Conservation (phyloP, 164 flowering plant genomes). For the Houttuynia cordata region DNA sequence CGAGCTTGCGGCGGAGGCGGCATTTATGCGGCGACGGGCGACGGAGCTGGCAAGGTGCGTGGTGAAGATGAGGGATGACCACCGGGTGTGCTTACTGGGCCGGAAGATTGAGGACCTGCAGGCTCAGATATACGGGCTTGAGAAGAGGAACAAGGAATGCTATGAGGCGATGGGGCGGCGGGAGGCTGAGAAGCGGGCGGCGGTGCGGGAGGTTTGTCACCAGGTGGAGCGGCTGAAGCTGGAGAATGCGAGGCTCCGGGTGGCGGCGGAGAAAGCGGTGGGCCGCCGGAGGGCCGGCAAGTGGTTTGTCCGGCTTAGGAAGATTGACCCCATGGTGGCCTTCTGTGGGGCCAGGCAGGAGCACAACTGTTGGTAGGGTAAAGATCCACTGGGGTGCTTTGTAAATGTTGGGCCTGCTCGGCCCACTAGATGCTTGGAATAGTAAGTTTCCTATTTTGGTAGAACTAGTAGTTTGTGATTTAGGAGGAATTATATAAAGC, state of each 20-base stretch:
- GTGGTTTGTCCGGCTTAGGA: slow-evolving; percentile 35
- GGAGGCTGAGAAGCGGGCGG: slow-evolving; percentile 14
- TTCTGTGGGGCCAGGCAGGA: slow-evolving; percentile 22
- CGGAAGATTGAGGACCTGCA: slow-evolving; percentile 57
- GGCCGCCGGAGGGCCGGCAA: background rate
- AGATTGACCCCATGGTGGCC: slow-evolving; percentile 15
- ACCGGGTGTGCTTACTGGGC: slow-evolving; percentile 36
- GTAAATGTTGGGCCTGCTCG: background rate
- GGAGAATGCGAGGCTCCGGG: slow-evolving; percentile 17
- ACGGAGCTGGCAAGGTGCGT: slow-evolving; percentile 55
- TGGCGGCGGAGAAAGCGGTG: slow-evolving; percentile 1
- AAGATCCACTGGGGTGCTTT: background rate
- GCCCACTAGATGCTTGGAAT: background rate
- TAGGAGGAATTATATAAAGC: background rate
- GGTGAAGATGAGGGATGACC: slow-evolving; percentile 58
- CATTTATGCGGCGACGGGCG: slow-evolving; percentile 50
- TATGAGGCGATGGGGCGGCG: slow-evolving; percentile 27
- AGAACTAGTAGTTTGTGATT: background rate
- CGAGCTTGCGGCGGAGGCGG: slow-evolving; percentile 33
- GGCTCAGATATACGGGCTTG: slow-evolving; percentile 46
- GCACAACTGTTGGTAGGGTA: background rate
- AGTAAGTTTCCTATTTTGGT: background rate
- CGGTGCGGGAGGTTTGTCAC: slow-evolving; percentile 18
- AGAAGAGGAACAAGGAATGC: slow-evolving; percentile 52
- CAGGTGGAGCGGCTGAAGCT: slow-evolving; percentile 17